Percentiles rank a stretch among this genome's conserved stretches.
Evolutionary conservation across 208 protist genomes (phyloP).

Genomic region (Leishmania gerbilli): DNA sequence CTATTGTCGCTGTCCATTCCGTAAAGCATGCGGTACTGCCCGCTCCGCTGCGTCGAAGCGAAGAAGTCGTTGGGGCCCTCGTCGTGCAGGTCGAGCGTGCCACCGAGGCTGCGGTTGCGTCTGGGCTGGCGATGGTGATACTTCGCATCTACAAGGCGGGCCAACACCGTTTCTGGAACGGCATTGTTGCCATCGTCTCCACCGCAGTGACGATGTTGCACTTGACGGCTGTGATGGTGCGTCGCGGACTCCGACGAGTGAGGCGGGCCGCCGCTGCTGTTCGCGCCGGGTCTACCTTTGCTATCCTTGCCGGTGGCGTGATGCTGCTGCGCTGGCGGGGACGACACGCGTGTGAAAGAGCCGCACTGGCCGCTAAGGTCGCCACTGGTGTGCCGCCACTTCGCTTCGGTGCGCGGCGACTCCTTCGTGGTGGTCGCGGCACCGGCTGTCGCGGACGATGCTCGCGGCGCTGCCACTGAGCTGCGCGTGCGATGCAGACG

Average conservation of each 20-base stretch:
- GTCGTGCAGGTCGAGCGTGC: not conserved
- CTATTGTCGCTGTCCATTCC: not conserved
- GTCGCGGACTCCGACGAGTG: not conserved
- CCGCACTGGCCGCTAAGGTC: conserved; percentile 1
- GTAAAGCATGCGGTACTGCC: not conserved
- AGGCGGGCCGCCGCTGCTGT: not conserved
- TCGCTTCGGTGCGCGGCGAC: not conserved
- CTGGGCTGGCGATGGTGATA: not conserved
- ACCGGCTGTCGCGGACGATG: not conserved
- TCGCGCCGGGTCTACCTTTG: too few species aligned
- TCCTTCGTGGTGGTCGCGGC: conserved; percentile 7
- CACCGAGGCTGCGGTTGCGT: not conserved
- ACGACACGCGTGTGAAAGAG: conserved; percentile 8
- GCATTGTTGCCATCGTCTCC: not conserved
- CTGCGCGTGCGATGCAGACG: not conserved
- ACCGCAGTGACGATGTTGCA: not conserved
- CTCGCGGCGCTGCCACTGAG: not conserved
- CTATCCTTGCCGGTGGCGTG: not conserved
- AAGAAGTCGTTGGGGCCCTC: conserved; percentile 2
- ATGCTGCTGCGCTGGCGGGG: not conserved
- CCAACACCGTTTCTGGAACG: not conserved
- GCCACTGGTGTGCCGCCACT: not conserved
- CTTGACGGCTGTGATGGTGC: not conserved
- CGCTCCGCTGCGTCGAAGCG: not conserved
- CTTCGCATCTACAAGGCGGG: not conserved